Base-by-base conservation (phyloP, 75 land plant genomes). In the Gnetum montanum region DNA sequence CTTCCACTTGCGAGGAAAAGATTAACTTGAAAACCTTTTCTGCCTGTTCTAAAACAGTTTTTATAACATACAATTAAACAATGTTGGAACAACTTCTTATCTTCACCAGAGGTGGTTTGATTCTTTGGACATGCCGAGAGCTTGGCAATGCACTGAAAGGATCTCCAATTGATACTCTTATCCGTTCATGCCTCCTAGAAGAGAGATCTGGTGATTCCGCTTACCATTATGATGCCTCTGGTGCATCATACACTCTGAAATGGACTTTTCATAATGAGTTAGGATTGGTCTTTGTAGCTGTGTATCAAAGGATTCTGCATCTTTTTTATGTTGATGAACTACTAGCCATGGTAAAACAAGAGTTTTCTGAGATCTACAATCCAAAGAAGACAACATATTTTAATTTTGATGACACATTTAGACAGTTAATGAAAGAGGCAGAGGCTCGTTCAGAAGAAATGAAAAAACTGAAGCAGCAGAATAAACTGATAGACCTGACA, bases 231-330 rank as follows among this genome's bases (percentile, higher is more conserved):
- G 96, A 90, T 35, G 75, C 71, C 20, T 67, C 77, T 3, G 92
- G 88, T 19, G 86, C 81, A 1, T 61, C 92, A 1, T 94, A 94
- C 67, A 94, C 96, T 7, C 85, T 94, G 23, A 90, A 90, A 62
- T 94, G 98, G 98, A 75, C 87, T 44, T 94, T 90, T 62, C 84
- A 94, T 67, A 94, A 94, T 70, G 96, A 94, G 12, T 82, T 94
- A 7, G 96, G 96, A 2, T 78, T 94, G 33, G 88, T 94, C 18
- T 90, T 94, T 63, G 98, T 94, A 29, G 98, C 98, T 22, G 92
- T 90, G 33, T 94, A 90, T 67, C 95, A 84, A 70, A 45, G 73
- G 26, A 81, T 94, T 23, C 69, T 94, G 34, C 90, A 88, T 71
- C 75, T 94, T 8, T 63, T 94, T 34, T 94, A 94, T 62, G 96